These are phyloP conservation scores for Alternaria ventricosa DNA, from an alignment of 2,329 filamentous ascomycete genomes.

Conservation along the genomic window DNA sequence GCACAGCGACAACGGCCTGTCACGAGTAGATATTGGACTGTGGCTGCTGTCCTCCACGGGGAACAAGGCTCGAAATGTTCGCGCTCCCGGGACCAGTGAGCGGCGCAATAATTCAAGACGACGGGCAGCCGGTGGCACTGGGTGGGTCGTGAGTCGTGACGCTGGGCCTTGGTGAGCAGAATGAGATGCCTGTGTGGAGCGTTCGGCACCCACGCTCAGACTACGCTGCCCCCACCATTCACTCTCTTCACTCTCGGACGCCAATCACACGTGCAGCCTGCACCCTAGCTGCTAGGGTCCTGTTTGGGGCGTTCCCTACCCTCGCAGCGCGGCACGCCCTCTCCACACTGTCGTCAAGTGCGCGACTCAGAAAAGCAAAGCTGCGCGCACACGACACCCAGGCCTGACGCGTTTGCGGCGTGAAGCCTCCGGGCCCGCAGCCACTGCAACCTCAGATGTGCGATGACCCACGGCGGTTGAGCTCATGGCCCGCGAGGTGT, in stretches of 20 bases:
- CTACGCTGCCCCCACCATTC: conserved; percentile 21
- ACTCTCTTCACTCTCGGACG: conserved; percentile 1
- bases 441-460: neutral
- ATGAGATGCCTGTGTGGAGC: conserved; percentile 19
- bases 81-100: conserved; percentile 21
- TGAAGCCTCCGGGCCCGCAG: neutral
- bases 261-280: conserved; percentile 21
- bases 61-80: conserved; percentile 16
- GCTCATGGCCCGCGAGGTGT: conserved; percentile 1
- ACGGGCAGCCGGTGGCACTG: conserved; percentile 30
- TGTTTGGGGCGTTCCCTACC: conserved; percentile 9
- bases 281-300: conserved; percentile 12
- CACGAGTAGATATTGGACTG: conserved; percentile 13
- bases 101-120: conserved; percentile 33
- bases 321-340: conserved; percentile 7
- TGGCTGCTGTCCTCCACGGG: conserved; percentile 21
- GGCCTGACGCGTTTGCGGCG: neutral
- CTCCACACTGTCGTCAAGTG: conserved; percentile 21
- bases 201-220: conserved; percentile 26
- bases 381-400: conserved; percentile 17
- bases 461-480: conserved; percentile 1
- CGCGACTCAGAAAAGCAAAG: conserved; percentile 12
- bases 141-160: conserved; percentile 27
- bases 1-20: conserved; percentile 6
- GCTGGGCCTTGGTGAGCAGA: conserved; percentile 12